These are phyloP conservation scores for Fusarium nisikadoi DNA, from an alignment of 2,329 filamentous ascomycete species.

Conservation along the genomic window DNA sequence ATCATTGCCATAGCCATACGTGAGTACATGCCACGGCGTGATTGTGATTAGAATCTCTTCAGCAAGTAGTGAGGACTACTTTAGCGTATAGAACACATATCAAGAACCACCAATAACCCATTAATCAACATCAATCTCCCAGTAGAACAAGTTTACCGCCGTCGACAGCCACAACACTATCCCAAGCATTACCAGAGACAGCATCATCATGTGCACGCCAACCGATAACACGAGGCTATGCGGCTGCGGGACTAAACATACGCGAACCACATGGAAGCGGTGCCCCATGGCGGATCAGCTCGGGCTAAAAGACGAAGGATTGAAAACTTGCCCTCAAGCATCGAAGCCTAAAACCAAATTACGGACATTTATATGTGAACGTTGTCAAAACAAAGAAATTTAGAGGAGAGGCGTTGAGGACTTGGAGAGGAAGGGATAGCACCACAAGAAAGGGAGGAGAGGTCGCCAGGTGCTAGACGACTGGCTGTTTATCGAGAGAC, in stretches of 20 bases:
- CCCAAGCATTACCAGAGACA: no score
- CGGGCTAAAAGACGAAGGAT: background rate
- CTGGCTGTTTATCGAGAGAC: rapidly evolving
- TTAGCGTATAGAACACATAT: background rate
- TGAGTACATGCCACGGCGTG: rapidly evolving
- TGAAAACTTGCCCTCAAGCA: background rate
- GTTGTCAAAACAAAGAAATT: no score
- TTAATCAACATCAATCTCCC: background rate
- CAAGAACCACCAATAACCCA: background rate
- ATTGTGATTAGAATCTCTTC: rapidly evolving
- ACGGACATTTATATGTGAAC: no score
- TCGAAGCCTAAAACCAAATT: no score
- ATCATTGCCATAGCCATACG: background rate
- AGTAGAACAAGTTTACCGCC: no score
- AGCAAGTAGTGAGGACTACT: rapidly evolving
- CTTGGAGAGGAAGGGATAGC: rapidly evolving
- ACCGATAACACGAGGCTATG: no score
- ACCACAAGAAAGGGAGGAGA: rapidly evolving
- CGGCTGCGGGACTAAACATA: no score
- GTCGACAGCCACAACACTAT: no score
- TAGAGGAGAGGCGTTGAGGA: no score
- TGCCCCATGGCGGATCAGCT: rapidly evolving
- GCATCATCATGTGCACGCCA: background rate
- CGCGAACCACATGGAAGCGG: background rate
- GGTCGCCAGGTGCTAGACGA: rapidly evolving